These are phyloP conservation scores for Arxiozyma heterogenica DNA, from an alignment of 1,139 yeast genomes.

Conservation along the genomic window DNA sequence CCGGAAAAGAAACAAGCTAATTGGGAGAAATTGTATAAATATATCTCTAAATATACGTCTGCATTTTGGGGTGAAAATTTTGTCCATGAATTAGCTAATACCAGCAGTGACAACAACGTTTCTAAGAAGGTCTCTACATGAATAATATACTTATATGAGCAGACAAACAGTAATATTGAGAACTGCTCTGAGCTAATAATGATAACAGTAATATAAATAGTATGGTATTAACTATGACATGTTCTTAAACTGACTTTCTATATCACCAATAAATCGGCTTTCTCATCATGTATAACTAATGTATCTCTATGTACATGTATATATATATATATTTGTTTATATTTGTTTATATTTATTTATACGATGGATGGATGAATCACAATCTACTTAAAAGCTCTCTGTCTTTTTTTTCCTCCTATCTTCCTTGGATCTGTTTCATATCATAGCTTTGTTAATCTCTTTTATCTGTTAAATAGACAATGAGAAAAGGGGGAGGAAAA, in stretches of 20 bases:
- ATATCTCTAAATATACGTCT: constrained; percentile 86
- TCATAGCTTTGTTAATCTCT: neutral
- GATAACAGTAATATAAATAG: no score
- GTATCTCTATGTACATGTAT: neutral
- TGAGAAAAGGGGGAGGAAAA: neutral
- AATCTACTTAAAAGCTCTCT: no score
- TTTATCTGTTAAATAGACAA: neutral
- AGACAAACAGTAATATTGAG: neutral
- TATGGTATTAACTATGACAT: neutral
- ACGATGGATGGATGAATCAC: neutral
- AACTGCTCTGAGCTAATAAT: no score
- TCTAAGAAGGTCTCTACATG: constrained; percentile 1
- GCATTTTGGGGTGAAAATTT: constrained; percentile 96
- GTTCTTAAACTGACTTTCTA: no score
- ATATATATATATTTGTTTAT: no score
- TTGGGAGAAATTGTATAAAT: constrained; percentile 73
- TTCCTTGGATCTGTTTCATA: neutral
- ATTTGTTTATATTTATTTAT: no score
- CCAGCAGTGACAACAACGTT: constrained; percentile 6
- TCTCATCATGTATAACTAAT: neutral
- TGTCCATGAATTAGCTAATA: constrained; percentile 68
- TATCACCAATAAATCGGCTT: neutral
- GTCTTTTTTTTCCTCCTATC: no score
- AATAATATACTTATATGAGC: neutral
- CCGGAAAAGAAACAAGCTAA: constrained; percentile 69